Percentiles rank a stretch among this genome's conserved stretches.
These are phyloP conservation scores for Amniculicola lignicola DNA, from an alignment of 495 filamentous ascomycete species.

Conservation along the genomic window DNA sequence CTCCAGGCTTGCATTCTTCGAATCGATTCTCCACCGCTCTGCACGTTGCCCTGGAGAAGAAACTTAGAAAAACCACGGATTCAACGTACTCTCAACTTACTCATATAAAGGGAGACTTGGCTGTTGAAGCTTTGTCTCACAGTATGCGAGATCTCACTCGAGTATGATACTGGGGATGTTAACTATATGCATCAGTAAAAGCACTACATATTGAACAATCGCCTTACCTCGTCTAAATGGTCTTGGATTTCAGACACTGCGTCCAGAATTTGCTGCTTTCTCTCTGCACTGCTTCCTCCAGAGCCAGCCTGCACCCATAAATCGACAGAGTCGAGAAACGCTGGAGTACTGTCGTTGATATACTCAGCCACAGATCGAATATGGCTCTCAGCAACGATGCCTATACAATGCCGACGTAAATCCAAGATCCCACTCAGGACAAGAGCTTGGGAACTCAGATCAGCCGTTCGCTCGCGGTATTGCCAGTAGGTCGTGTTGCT, in stretches of 20 bases:
- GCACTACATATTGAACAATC: neutral
- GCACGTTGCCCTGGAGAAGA: slow-evolving; percentile 7
- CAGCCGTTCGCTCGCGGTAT: slow-evolving; percentile 29
- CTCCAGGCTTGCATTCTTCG: slow-evolving; percentile 24
- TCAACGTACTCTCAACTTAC: slow-evolving; percentile 1
- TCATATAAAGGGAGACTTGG: slow-evolving; percentile 7
- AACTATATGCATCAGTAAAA: slow-evolving; percentile 8
- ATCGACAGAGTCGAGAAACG: slow-evolving; percentile 37
- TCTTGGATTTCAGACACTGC: slow-evolving; percentile 30
- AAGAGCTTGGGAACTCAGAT: slow-evolving; percentile 34
- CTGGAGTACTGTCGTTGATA: slow-evolving; percentile 39
- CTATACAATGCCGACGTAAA: slow-evolving; percentile 40
- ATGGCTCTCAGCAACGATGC: slow-evolving; percentile 43
- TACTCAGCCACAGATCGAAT: slow-evolving; percentile 36
- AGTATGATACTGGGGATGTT: slow-evolving; percentile 14
- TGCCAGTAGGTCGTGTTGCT: slow-evolving; percentile 44
- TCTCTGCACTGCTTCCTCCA: slow-evolving; percentile 37
- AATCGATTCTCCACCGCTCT: slow-evolving; percentile 20
- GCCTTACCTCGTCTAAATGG: slow-evolving; percentile 30
- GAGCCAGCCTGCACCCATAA: slow-evolving; percentile 46
- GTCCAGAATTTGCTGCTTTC: slow-evolving; percentile 36
- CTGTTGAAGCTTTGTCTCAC: slow-evolving; percentile 7
- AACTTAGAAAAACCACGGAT: neutral
- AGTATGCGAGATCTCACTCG: slow-evolving; percentile 2
- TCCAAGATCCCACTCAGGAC: slow-evolving; percentile 41